Percentiles rank a stretch among this genome's conserved stretches.
These are phyloP conservation scores for Arachnomyces sp. DNA, from an alignment of 2,329 filamentous ascomycete genomes.

Conservation along the genomic window DNA sequence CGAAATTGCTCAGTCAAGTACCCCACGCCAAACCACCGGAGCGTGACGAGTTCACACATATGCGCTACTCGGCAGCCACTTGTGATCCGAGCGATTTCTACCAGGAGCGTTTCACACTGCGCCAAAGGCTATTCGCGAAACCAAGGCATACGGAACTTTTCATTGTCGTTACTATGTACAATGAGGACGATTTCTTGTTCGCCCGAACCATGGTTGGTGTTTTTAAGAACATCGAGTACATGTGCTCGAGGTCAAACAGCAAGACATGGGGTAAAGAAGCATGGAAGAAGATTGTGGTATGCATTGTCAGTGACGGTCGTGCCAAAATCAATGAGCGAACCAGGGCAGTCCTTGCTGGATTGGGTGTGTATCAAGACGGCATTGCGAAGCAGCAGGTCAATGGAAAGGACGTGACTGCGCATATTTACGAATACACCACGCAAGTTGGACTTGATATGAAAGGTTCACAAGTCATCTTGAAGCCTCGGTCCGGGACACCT, in stretches of 20 bases:
- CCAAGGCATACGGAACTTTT: conserved; percentile 89
- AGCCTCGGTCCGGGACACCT: conserved; percentile 73
- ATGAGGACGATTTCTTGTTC: conserved; percentile 94
- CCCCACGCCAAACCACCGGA: conserved; percentile 72
- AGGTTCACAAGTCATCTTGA: conserved; percentile 76
- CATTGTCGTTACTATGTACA: conserved; percentile 98
- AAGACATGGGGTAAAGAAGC: conserved; percentile 98
- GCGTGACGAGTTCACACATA: conserved; percentile 70
- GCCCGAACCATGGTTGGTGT: conserved; percentile 93
- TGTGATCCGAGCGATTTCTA: conserved; percentile 88
- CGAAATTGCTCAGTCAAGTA: conserved; percentile 76
- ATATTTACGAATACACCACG: conserved; percentile 75
- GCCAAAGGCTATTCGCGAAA: conserved; percentile 87
- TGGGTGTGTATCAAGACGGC: conserved; percentile 96
- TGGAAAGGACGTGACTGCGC: conserved; percentile 88
- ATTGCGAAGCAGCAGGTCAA: conserved; percentile 99
- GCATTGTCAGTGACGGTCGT: conserved; percentile 92
- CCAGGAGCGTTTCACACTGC: conserved; percentile 80
- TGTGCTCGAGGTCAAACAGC: conserved; percentile 87
- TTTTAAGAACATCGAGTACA: conserved; percentile 97
- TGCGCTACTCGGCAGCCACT: conserved; percentile 88
- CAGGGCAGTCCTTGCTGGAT: conserved; percentile 76
- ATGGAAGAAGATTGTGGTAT: conserved; percentile 99
- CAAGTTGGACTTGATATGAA: conserved; percentile 71
- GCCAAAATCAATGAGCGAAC: conserved; percentile 93